Evolutionary conservation across 495 filamentous ascomycete species (phyloP).

Genomic region (Copromyces sp.): DNA sequence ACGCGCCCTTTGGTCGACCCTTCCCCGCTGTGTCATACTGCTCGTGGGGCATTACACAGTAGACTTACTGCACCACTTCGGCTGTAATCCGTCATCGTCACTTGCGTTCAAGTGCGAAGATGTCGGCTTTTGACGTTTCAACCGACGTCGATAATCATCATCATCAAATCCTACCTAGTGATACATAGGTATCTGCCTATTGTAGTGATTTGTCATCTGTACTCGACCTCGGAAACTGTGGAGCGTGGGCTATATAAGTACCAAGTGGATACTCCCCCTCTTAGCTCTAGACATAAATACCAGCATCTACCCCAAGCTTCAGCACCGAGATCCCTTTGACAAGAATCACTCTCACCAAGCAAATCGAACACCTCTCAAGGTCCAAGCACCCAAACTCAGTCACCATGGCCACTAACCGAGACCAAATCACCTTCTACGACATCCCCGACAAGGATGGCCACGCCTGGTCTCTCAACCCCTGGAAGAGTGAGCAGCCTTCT

Average conservation of each 20-base stretch:
- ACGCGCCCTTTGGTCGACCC: neutral
- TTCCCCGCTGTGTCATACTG: neutral
- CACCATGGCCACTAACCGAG: neutral
- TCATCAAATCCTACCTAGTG: no score
- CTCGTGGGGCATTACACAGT: neutral
- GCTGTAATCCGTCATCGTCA: neutral
- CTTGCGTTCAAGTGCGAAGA: neutral
- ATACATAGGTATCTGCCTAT: neutral
- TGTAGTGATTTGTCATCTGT: neutral
- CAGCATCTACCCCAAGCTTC: neutral
- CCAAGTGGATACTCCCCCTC: neutral
- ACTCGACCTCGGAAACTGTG: neutral
- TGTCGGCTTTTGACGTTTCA: neutral
- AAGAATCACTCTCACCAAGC: neutral
- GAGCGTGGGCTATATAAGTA: neutral
- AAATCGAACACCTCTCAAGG: neutral
- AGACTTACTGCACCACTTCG: neutral
- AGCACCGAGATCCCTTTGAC: neutral
- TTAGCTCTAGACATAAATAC: neutral
- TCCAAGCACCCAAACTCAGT: neutral
- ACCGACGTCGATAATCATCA: neutral
- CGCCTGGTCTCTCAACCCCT: conserved; percentile 52
- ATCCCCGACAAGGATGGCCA: conserved; percentile 37
- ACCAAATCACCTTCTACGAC: conserved; percentile 43
- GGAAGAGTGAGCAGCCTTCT: conserved; percentile 37